Percentiles rank a stretch among this genome's conserved stretches.
These are phyloP conservation scores for Boletellus emodensis DNA, from an alignment of 768 basidiomycete genomes.

Conservation along the genomic window DNA sequence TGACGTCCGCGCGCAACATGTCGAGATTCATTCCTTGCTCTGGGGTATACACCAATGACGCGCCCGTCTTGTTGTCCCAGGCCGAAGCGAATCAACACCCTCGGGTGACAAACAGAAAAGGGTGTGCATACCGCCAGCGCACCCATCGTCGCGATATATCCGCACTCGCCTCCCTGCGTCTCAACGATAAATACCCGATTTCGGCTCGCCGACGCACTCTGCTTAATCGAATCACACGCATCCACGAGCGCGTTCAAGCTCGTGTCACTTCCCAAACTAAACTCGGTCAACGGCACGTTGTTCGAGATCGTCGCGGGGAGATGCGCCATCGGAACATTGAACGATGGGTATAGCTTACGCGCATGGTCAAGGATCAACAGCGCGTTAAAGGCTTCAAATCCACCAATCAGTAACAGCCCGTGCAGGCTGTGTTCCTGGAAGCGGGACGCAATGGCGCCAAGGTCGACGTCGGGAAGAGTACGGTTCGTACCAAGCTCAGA, in stretches of 20 bases:
- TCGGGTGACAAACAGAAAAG: background rate
- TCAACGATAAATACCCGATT: slow-evolving; percentile 98
- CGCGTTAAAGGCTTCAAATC: slow-evolving; percentile 91
- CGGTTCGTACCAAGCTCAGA: slow-evolving; percentile 98
- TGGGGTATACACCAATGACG: slow-evolving; percentile 90
- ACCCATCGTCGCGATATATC: slow-evolving; percentile 93
- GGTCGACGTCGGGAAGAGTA: slow-evolving; percentile 75
- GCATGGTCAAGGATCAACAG: slow-evolving; percentile 76
- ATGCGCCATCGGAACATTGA: slow-evolving; percentile 95
- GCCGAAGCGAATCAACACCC: background rate
- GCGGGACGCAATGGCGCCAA: slow-evolving; percentile 84
- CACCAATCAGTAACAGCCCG: slow-evolving; percentile 85
- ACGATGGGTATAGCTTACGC: slow-evolving; percentile 78
- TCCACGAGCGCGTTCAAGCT: slow-evolving; percentile 95
- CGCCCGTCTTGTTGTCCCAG: slow-evolving; percentile 62
- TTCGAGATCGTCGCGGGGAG: slow-evolving; percentile 97
- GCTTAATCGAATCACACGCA: slow-evolving; percentile 97
- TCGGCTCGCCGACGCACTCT: slow-evolving; percentile 93
- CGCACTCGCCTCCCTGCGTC: slow-evolving; percentile 95
- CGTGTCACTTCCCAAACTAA: slow-evolving; percentile 95
- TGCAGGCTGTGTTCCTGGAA: slow-evolving; percentile 85
- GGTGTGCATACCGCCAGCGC: slow-evolving; percentile 77
- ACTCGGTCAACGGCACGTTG: slow-evolving; percentile 97
- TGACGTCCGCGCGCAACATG: slow-evolving; percentile 76
- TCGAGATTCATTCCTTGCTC: slow-evolving; percentile 87